phyloP scores from a whole-genome alignment of 1,284 basidiomycete species.

The Heliocybe sulcata region DNA sequence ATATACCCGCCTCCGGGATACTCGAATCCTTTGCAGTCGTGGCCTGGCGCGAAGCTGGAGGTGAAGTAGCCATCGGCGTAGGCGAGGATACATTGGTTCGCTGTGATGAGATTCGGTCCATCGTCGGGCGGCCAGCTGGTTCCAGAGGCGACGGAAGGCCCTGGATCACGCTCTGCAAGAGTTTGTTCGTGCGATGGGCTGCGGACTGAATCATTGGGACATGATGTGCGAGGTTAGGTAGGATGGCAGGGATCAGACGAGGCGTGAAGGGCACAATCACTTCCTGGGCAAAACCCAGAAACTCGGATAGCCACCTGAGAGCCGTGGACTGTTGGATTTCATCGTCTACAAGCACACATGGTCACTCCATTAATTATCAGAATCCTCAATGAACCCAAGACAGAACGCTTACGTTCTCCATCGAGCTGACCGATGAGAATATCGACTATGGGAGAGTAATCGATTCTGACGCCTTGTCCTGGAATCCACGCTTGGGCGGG shows the following conservation, averaged over 20 bases:
- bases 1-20: conserved; percentile 2
- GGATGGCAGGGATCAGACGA: conserved; percentile 83
- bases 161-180: conserved; percentile 83
- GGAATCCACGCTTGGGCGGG: conserved; percentile 71
- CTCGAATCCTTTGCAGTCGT: conserved; percentile 28
- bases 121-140: conserved; percentile 26
- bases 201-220: conserved; percentile 84
- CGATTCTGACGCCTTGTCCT: conserved; percentile 88
- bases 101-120: conserved; percentile 22
- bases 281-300: conserved; percentile 82
- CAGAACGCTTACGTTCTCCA: conserved; percentile 73
- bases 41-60: conserved; percentile 38
- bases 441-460: conserved; percentile 90
- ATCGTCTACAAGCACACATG: conserved; percentile 47
- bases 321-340: conserved; percentile 88
- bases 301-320: conserved; percentile 89
- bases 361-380: not conserved
- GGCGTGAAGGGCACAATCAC: conserved; percentile 96
- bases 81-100: conserved; percentile 40
- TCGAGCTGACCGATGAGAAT: conserved; percentile 90
- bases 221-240: conserved; percentile 93
- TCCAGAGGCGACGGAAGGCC: conserved; percentile 70
- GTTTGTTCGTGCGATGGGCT: conserved; percentile 83
- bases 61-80: conserved; percentile 31
- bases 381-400: not conserved